These are phyloP conservation scores for Irpex sp. DNA, from an alignment of 1,284 basidiomycete species.

Conservation along the genomic window DNA sequence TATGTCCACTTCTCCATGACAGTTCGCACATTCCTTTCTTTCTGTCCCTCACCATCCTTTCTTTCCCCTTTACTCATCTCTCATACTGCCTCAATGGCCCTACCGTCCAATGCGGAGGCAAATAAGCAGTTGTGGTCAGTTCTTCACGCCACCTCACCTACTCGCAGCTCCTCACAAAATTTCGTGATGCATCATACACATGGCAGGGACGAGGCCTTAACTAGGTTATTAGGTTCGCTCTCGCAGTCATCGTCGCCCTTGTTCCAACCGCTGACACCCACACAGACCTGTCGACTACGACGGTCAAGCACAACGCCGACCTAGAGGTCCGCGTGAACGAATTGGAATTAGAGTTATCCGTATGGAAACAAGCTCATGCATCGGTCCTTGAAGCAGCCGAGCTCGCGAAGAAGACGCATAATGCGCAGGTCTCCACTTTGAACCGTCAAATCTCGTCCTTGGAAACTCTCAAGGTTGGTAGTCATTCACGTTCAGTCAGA, in stretches of 20 bases:
- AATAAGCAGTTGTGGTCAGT: slow-evolving; percentile 62
- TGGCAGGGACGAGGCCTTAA: slow-evolving; percentile 61
- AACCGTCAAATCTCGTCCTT: slow-evolving; percentile 56
- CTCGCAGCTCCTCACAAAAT: neutral
- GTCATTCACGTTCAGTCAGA: slow-evolving; percentile 24
- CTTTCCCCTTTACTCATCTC: slow-evolving; percentile 18
- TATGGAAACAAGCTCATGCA: slow-evolving; percentile 69
- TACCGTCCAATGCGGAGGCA: slow-evolving; percentile 50
- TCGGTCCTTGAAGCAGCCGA: slow-evolving; percentile 54
- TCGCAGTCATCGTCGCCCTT: slow-evolving; percentile 1
- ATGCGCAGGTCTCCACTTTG: slow-evolving; percentile 57
- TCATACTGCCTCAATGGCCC: slow-evolving; percentile 42
- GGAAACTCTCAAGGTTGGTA: slow-evolving; percentile 46
- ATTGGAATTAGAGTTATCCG: slow-evolving; percentile 62
- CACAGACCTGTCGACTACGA: slow-evolving; percentile 58
- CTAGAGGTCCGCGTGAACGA: slow-evolving; percentile 60
- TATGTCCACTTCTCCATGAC: slow-evolving; percentile 32
- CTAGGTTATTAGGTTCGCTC: slow-evolving; percentile 50
- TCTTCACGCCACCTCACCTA: slow-evolving; percentile 1
- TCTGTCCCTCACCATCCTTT: slow-evolving; percentile 25
- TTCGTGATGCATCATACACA: neutral
- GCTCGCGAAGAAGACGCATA: slow-evolving; percentile 57
- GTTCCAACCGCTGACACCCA: slow-evolving; percentile 5
- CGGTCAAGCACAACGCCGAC: slow-evolving; percentile 58
- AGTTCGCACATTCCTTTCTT: slow-evolving; percentile 23